Conservation (phyloP, 192 early-diverging fungal species). For the Gorgonomyces haynaldii region DNA sequence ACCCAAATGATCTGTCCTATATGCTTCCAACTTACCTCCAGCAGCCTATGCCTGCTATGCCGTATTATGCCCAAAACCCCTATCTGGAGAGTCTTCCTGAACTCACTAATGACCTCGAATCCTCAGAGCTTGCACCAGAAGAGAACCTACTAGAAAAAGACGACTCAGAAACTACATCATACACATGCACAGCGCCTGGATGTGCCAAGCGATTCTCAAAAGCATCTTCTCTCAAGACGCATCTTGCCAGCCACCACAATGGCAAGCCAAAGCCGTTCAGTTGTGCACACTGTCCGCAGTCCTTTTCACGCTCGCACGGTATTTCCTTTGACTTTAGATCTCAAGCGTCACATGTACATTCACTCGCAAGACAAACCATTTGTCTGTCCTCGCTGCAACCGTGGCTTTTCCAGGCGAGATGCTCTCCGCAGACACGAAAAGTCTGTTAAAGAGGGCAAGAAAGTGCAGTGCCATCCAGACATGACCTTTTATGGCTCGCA, state of each 20-base stretch:
- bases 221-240: constrained; percentile 5
- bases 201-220: constrained; percentile 4
- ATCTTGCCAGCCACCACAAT: not conserved
- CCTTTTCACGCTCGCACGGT: constrained; percentile 28
- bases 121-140: no score
- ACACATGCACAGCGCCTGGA: constrained; percentile 1
- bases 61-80: no score
- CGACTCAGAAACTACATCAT: not conserved
- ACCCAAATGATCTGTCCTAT: no score
- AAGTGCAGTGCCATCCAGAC: constrained; percentile 32
- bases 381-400: constrained; percentile 29
- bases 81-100: no score
- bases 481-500: no score
- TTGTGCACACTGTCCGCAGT: constrained; percentile 30
- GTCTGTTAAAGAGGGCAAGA: constrained; percentile 36
- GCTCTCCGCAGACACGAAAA: constrained; percentile 36
- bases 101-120: no score
- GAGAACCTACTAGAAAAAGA: no score
- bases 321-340: constrained; percentile 18
- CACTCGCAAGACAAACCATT: constrained; percentile 38
- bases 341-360: constrained; percentile 43
- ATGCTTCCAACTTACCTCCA: no score
- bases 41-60: no score
- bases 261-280: constrained; percentile 20
- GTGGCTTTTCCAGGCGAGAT: constrained; percentile 39